Evolutionary conservation across 1,284 basidiomycete genomes (phyloP).

Genomic region (Pterulicium gracile): DNA sequence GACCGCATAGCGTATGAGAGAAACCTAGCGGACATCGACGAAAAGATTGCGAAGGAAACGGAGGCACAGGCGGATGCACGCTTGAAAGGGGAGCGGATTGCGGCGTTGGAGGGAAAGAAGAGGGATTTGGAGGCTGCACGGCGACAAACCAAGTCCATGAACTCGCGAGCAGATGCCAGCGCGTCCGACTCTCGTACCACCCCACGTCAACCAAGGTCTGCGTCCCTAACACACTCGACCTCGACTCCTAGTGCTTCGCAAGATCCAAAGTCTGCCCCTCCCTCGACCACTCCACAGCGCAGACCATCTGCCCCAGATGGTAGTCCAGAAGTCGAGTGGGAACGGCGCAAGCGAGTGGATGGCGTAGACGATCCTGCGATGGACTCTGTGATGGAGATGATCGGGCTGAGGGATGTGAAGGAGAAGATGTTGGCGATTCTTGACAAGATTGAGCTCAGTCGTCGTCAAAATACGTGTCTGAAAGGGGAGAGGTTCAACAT

Average conservation of each 20-base stretch:
- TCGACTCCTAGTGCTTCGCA: neutral
- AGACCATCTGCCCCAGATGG: constrained; percentile 16
- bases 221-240: neutral
- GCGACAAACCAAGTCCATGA: constrained; percentile 6
- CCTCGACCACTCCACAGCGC: constrained; percentile 1
- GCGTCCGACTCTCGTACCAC: neutral
- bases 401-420: constrained; percentile 47
- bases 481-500: constrained; percentile 43
- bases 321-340: constrained; percentile 32
- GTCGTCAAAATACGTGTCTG: constrained; percentile 33
- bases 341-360: constrained; percentile 34
- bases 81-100: constrained; percentile 16
- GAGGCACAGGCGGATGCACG: constrained; percentile 15
- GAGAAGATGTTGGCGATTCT: constrained; percentile 36
- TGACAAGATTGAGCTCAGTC: constrained; percentile 35
- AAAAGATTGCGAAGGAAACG: constrained; percentile 17
- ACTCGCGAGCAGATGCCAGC: constrained; percentile 1
- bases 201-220: neutral
- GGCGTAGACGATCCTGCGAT: constrained; percentile 34
- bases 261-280: neutral
- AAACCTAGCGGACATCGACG: constrained; percentile 22
- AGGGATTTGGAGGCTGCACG: constrained; percentile 19
- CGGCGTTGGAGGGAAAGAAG: constrained; percentile 21
- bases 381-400: constrained; percentile 47
- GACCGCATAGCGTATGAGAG: constrained; percentile 20